Evolutionary conservation across 345 rosid genomes (phyloP).

Genomic region (Fremontodendron californicum): DNA sequence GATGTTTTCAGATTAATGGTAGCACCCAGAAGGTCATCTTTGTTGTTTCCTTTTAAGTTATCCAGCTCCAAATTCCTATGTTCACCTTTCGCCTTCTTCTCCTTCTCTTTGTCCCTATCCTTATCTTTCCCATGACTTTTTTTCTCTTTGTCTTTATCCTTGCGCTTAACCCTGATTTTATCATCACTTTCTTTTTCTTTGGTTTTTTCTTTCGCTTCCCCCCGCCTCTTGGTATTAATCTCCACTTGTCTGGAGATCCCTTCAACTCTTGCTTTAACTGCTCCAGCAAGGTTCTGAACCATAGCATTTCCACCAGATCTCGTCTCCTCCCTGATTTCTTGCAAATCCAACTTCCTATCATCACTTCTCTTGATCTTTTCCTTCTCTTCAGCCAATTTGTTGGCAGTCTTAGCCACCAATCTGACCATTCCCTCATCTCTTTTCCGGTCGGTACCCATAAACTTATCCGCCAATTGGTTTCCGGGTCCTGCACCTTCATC

Average conservation of each 20-base stretch:
- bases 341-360: conserved; percentile 30
- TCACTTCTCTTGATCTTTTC: conserved; percentile 34
- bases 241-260: conserved; percentile 27
- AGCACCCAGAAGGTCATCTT: conserved; percentile 24
- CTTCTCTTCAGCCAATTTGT: conserved; percentile 24
- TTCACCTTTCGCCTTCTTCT: conserved; percentile 21
- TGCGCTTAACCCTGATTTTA: conserved; percentile 25
- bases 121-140: conserved; percentile 30
- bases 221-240: conserved; percentile 21
- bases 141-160: conserved; percentile 27
- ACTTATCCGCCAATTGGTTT: conserved; percentile 30
- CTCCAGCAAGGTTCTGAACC: conserved; percentile 27
- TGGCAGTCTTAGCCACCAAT: conserved; percentile 20
- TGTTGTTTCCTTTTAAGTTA: conserved; percentile 28
- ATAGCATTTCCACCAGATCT: conserved; percentile 26
- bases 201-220: conserved; percentile 32
- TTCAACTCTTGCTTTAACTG: conserved; percentile 26
- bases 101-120: conserved; percentile 26
- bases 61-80: conserved; percentile 24
- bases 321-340: conserved; percentile 24
- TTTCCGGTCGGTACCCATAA: conserved; percentile 20
- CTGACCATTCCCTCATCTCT: conserved; percentile 35
- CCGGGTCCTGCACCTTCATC: conserved; percentile 31
- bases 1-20: conserved; percentile 20
- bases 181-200: conserved; percentile 34